Conservation (phyloP, 495 filamentous ascomycete genomes). For the Terfezia claveryi region DNA sequence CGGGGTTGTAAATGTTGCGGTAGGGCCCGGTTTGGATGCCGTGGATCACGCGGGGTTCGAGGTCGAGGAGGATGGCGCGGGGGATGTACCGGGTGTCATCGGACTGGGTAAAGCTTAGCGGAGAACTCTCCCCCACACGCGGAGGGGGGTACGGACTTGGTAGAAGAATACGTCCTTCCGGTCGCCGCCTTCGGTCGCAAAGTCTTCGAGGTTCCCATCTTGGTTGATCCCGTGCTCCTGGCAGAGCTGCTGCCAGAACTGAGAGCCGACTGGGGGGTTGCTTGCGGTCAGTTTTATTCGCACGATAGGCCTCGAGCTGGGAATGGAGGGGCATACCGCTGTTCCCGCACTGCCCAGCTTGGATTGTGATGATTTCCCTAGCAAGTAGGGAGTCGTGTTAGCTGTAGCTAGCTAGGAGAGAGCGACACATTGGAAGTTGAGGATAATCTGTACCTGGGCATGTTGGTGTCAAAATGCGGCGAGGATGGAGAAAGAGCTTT, state of each 20-base stretch:
- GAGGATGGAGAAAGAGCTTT: no score
- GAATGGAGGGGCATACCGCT: conserved; percentile 44
- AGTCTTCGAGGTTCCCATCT: conserved; percentile 88
- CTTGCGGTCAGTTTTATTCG: neutral
- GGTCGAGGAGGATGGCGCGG: conserved; percentile 79
- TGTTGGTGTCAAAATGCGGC: neutral
- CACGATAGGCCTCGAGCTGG: neutral
- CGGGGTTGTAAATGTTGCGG: conserved; percentile 96
- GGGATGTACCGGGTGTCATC: conserved; percentile 98
- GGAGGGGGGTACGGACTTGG: conserved; percentile 32
- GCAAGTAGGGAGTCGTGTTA: conserved; percentile 6
- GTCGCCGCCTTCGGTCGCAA: conserved; percentile 88
- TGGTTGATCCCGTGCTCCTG: conserved; percentile 94
- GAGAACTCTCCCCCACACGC: neutral
- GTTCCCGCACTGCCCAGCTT: conserved; percentile 98
- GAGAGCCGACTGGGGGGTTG: conserved; percentile 10
- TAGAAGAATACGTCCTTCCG: conserved; percentile 99
- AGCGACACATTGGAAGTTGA: neutral
- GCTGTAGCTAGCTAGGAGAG: neutral
- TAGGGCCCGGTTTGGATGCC: conserved; percentile 80
- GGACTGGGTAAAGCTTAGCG: conserved; percentile 23
- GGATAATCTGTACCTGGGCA: neutral
- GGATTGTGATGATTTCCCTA: conserved; percentile 97
- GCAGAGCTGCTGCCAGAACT: conserved; percentile 20
- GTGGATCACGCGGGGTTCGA: conserved; percentile 85